Evolutionary conservation across 2,329 filamentous ascomycete species (phyloP), one percentile per base, ranked within the genome.

Genomic region (Zasmidium angulare): DNA sequence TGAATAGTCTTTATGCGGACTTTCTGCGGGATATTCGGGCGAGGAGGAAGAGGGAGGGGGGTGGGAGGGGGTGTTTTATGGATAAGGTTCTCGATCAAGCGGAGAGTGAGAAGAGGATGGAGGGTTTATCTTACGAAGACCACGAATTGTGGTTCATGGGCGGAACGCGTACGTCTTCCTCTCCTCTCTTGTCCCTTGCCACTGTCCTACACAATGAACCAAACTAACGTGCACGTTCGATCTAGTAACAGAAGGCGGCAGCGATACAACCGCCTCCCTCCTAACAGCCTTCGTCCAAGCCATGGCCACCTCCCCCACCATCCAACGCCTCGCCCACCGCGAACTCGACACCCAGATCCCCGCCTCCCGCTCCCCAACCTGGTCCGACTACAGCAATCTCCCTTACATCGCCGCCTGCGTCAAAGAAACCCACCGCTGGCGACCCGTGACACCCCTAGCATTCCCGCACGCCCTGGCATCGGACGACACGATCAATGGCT

Each of bases 1-100:
- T 81, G 76, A 74, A 77, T 23, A 52, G 56, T 0, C 67, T 81
- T 1, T 81, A 80, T 62, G 66, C 63, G 20, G 71, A 75, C 46
- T 71, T 76, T 55, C 69, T 76, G 12, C 53, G 70, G 7, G 68
- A 71, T 4, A 71, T 80, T 3, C 63, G 71, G 12, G 53, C 67
- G 11, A 70, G 78, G 4, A 71, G 77, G 3, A 63, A 66, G 20
- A 60, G 48, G 12, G 58, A 61, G 3, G 68, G 65, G 2, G 71
- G 68, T 2, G 63, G 58, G 7, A 63, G 69, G 17, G 65, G 67
- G 9, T 72, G 67, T 12, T 75, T 80, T 51, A 72, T 80, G 63
- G 78, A 81, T 63, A 59, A 65, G 6, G 69, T 80, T 0, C 68
- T 81, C 1, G 75, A 80, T 50, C 68, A 77, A 59, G 63, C 57